Evolutionary conservation across 2,329 filamentous ascomycete species (phyloP).

Genomic region (Corynespora cassiicola): DNA sequence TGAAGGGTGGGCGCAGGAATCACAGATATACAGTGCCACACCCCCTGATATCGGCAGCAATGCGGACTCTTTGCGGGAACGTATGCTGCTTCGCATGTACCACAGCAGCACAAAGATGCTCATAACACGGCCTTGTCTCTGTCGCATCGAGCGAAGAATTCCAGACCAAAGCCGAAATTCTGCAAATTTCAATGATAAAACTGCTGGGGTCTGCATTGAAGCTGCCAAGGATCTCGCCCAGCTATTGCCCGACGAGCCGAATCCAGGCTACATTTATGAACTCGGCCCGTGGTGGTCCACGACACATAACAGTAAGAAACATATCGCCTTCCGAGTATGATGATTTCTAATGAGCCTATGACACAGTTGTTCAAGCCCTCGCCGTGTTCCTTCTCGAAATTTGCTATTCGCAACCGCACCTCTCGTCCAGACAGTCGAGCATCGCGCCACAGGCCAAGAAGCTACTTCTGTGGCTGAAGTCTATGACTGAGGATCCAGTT

Average conservation of each 20-base stretch:
- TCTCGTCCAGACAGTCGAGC: too few relatives aligned
- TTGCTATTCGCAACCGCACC: slow-evolving; percentile 26
- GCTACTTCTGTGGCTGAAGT: too few relatives aligned
- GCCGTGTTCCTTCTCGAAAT: slow-evolving; percentile 44
- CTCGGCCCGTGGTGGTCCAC: slow-evolving; percentile 46
- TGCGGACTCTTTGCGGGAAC: too few relatives aligned
- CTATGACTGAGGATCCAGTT: too few relatives aligned
- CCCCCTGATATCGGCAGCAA: too few relatives aligned
- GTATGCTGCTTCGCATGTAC: slow-evolving; percentile 35
- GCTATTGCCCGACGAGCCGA: slow-evolving; percentile 36
- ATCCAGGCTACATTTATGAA: slow-evolving; percentile 19
- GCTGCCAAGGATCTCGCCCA: slow-evolving; percentile 39
- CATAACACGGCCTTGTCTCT: slow-evolving; percentile 47
- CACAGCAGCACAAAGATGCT: slow-evolving; percentile 43
- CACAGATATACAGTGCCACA: too few relatives aligned
- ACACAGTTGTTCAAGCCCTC: slow-evolving; percentile 42
- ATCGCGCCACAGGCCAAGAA: too few relatives aligned
- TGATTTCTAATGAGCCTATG: too few relatives aligned
- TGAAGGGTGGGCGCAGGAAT: slow-evolving; percentile 36
- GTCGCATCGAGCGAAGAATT: slow-evolving; percentile 39
- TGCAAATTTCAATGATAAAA: slow-evolving; percentile 34
- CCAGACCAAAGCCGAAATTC: slow-evolving; percentile 36
- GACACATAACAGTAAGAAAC: slow-evolving; percentile 24
- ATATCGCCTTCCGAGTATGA: background rate
- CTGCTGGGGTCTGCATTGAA: slow-evolving; percentile 41